Conservation (phyloP, 441 rosid species). For the Theobroma grandiflorum region DNA sequence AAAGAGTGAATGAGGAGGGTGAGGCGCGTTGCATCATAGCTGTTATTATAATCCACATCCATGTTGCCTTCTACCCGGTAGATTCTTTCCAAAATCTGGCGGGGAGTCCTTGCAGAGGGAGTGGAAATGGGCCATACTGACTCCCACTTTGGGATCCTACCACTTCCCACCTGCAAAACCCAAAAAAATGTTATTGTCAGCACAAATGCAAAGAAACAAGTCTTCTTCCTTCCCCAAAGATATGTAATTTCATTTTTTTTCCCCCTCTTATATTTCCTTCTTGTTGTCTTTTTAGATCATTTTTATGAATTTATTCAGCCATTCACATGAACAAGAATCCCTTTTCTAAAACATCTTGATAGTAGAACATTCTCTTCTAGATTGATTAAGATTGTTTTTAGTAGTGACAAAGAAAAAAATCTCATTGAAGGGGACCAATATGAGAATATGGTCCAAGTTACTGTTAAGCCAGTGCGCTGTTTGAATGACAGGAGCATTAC, state of each 20-base stretch:
- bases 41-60: constrained; percentile 10
- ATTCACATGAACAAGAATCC: constrained; percentile 14
- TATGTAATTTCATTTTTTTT: background rate
- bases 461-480: constrained; percentile 17
- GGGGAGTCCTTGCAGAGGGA: constrained; percentile 74
- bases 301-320: background rate
- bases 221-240: background rate
- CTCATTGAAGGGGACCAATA: background rate
- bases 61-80: constrained; percentile 28
- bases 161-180: constrained; percentile 73
- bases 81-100: constrained; percentile 68
- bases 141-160: constrained; percentile 60
- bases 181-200: constrained; percentile 28
- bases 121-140: constrained; percentile 84
- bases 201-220: constrained; percentile 16
- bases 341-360: constrained; percentile 4
- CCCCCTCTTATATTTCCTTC: background rate
- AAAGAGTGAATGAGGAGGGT: background rate
- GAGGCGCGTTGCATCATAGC: constrained; percentile 17
- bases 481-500: constrained; percentile 12
- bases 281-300: background rate
- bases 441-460: background rate
- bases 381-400: constrained; percentile 6
- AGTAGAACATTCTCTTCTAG: constrained; percentile 6
- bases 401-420: constrained; percentile 13